phyloP scores from a whole-genome alignment of 331 rosid species.

The Stylosanthes scabra region DNA sequence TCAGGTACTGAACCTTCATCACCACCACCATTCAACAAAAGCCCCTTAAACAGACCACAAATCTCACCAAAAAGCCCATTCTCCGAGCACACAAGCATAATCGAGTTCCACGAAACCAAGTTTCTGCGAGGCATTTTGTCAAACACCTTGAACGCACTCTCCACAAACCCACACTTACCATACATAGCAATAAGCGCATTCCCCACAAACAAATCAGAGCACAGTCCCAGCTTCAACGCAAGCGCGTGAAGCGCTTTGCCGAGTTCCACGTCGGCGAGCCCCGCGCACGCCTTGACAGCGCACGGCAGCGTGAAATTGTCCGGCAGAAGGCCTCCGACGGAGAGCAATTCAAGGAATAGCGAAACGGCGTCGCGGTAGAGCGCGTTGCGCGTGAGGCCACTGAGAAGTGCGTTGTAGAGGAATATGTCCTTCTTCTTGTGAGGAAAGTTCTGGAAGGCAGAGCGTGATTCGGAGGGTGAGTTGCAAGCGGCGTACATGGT shows the following conservation, averaged over 20 bases:
- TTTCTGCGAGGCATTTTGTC: conserved; percentile 63
- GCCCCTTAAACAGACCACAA: conserved; percentile 46
- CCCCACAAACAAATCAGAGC: conserved; percentile 71
- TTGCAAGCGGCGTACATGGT: conserved; percentile 82
- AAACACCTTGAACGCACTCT: conserved; percentile 62
- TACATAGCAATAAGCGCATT: conserved; percentile 76
- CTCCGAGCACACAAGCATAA: conserved; percentile 65
- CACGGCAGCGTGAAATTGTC: conserved; percentile 80
- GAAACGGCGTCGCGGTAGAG: conserved; percentile 58
- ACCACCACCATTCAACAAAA: conserved; percentile 54
- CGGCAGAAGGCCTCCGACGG: conserved; percentile 58
- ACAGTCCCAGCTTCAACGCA: conserved; percentile 60
- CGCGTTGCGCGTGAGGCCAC: conserved; percentile 63
- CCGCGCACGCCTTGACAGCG: conserved; percentile 70
- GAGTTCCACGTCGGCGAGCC: conserved; percentile 52
- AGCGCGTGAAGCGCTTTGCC: conserved; percentile 72
- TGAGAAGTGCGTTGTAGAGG: conserved; percentile 82
- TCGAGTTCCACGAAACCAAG: conserved; percentile 87
- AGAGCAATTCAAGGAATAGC: conserved; percentile 56
- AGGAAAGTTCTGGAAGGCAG: conserved; percentile 52
- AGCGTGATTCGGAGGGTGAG: conserved; percentile 61
- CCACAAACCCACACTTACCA: conserved; percentile 64
- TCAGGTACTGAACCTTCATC: conserved; percentile 62
- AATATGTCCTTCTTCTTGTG: conserved; percentile 55
- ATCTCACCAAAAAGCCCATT: conserved; percentile 53